Evolutionary conservation across 805 yeast genomes (phyloP), one percentile per base, ranked within the genome.

Genomic region (Spencermartinsiella europaea): DNA sequence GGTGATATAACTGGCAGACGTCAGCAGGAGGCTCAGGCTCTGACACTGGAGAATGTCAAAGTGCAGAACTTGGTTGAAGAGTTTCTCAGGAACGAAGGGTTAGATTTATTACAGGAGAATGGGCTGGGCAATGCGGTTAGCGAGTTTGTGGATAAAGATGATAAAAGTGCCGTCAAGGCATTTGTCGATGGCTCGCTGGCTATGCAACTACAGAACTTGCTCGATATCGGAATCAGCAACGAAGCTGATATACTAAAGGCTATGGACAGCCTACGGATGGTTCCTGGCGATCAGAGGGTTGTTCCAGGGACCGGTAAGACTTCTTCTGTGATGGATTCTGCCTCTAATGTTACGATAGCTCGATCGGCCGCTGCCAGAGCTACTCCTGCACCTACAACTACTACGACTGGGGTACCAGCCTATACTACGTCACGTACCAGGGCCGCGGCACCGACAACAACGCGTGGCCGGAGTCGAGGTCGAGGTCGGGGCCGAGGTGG

Each of bases 101-200:
- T 91, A 38, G 72, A 81, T 2, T 65, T 91, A 38, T 64, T 91
- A n/a, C 85, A 88, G 0, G 91, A 85, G 53, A 64, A 70, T 8
- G 95, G 93, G 0, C 73, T 90, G 62, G 79, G 79, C 41, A 78
- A 80, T 28, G 91, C 95, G 0, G 76, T 93, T 1, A 75, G 76
- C 44, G 75, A 73, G 46, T 84, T 80, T 60, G 81, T 93, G 3
- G 88, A 83, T 38, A 87, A 85, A 53, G 96, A 89, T 49, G 96
- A 90, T 61, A 85, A 83, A 58, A 68, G 71, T 31, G 80, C 90
- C 0, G 67, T 91, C 42, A 79, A 76, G 42, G 38, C 52, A 69
- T 64, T 65, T 48, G 69, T 68, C 1, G 69, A 66, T 15, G 53
- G 51, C 0, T 53, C 71, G 2, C 54, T 65, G 39, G 51, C 52